Base-by-base conservation (phyloP, 345 rosid genomes). In the Zanthoxylum bungeanum region DNA sequence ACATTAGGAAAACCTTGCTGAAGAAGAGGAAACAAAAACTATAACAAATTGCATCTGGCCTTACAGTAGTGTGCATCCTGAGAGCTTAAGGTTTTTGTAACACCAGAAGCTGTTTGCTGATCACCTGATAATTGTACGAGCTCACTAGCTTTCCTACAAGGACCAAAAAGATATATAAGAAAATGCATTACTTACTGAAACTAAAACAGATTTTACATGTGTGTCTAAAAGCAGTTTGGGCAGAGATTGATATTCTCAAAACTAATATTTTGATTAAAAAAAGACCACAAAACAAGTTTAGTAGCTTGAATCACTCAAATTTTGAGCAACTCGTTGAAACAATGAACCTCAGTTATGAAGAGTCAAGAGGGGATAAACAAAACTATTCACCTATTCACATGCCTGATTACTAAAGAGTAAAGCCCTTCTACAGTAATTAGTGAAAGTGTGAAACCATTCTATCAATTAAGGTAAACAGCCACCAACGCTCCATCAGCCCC, bases 121-220 rank as follows among this genome's bases (percentile, higher is more conserved):
- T 69, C 77, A 60, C 84, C 78, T 31, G 79, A 68, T 37, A 16
- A 60, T 0, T 49, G 77, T 28, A 61, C 58, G 56, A 24, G 53
- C 51, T 68, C 77, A 75, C 72, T 75, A 57, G 80, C 70, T 74
- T 64, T 58, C 78, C 87, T 88, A 79, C 79, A 77, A 70, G 63
- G 80, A 56, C 60, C 53, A 40, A 69, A 69, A 19, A 69, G 7
- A 28, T 51, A 14, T 28, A 12, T 52, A 67, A 53, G 25, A 57
- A 60, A 3, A 36, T 24, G 2, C 36, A 31, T 51, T 47, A 44
- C 25, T 16, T 33, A 55, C 46, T 10, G 61, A 77, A 74, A 60
- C 10, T 7, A 66, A 17, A 56, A 25, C 21, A n/a, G 63, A 33
- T 11, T 75, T 64, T 37, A 46, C 25, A 25, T 62, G 9, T 36